phyloP scores from a whole-genome alignment of 2,329 filamentous ascomycete species.

The Colletotrichum filicis region DNA sequence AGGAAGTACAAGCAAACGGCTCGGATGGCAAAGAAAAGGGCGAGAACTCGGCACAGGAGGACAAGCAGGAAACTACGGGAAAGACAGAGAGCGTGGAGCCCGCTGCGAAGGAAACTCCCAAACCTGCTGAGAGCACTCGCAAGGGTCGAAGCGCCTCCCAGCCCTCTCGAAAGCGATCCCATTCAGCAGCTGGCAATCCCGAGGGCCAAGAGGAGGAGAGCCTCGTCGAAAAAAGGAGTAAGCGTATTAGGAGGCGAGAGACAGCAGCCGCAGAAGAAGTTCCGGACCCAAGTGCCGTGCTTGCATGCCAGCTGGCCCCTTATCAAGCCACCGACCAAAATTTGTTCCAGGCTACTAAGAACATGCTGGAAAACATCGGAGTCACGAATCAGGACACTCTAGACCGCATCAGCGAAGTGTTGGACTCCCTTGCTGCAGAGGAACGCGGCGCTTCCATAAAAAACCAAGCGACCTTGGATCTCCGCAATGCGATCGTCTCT shows the following conservation, averaged over 20 bases:
- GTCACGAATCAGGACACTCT: slow-evolving; percentile 61
- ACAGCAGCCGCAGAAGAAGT: slow-evolving; percentile 62
- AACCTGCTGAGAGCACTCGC: slow-evolving; percentile 44
- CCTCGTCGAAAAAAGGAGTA: slow-evolving; percentile 70
- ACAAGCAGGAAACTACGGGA: slow-evolving; percentile 7
- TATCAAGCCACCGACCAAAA: slow-evolving; percentile 67
- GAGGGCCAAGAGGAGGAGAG: slow-evolving; percentile 68
- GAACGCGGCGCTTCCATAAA: slow-evolving; percentile 61
- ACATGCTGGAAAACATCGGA: slow-evolving; percentile 65
- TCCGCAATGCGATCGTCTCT: slow-evolving; percentile 58
- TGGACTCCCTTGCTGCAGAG: slow-evolving; percentile 63
- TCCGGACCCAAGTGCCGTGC: slow-evolving; percentile 61
- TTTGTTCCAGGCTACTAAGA: slow-evolving; percentile 65
- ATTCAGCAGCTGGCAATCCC: slow-evolving; percentile 68
- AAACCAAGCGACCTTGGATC: slow-evolving; percentile 58
- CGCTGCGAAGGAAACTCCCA: slow-evolving; percentile 18
- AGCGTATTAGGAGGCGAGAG: slow-evolving; percentile 71
- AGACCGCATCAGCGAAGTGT: slow-evolving; percentile 57
- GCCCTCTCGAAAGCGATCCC: slow-evolving; percentile 68
- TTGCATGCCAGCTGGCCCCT: slow-evolving; percentile 66
- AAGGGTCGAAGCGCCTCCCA: slow-evolving; percentile 52
- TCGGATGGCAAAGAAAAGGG: slow-evolving; percentile 46
- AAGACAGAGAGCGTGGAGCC: slow-evolving; percentile 19
- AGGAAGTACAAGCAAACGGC: slow-evolving; percentile 14
- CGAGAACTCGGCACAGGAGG: slow-evolving; percentile 49